Base-by-base conservation (phyloP, 371 early-diverging fungal species). In the Mortierella sp. region DNA sequence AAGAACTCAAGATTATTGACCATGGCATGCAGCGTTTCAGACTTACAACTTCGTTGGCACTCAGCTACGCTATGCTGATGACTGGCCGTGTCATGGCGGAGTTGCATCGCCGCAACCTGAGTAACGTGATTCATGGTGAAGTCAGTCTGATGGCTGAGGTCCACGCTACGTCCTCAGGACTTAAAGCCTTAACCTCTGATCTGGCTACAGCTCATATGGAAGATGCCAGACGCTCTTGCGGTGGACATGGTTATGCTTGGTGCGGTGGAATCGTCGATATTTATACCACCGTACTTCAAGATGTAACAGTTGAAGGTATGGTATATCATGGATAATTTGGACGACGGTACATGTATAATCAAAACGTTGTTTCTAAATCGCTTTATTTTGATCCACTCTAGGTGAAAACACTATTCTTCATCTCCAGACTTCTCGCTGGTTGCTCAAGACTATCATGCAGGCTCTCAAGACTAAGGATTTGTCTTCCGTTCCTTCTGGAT, bases 81-180 rank as follows among this genome's bases (percentile, higher is more conserved):
- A 93, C 93, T 16, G 93, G 92, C 16, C 86, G 86, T 52, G 92
- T 89, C 35, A 93, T 94, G 88, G 68, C 83, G 16, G 84, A 83
- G 37, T 83, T 90, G 75, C 94, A 94, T 79, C 66, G 87, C 8
- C 79, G 91, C 24, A 89, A 90, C 73, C 86, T 93, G 83, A 76
- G 71, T 35, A 89, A 87, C 28, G 88, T 94, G 70, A 72, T 83
- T 43, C 60, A 86, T 28, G 89, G 89, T 11, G 88, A 90, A 71
- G 87, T 86, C 49, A 69, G 72, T 24, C 62, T 87, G 57, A 85
- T 95, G 70, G 94, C 94, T 51, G 95, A 94, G 80, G 88, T 95
- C 4, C 96, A 96, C 75, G 95, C 95, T 22, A 91, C 91, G 35
- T 92, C 93, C 3, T 94, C 94, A 3, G 95, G 94, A n/a, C 87